Percentiles rank a stretch among this genome's conserved stretches.
These are phyloP conservation scores for Yarrowia deformans DNA, from an alignment of 805 yeast species.

Conservation along the genomic window DNA sequence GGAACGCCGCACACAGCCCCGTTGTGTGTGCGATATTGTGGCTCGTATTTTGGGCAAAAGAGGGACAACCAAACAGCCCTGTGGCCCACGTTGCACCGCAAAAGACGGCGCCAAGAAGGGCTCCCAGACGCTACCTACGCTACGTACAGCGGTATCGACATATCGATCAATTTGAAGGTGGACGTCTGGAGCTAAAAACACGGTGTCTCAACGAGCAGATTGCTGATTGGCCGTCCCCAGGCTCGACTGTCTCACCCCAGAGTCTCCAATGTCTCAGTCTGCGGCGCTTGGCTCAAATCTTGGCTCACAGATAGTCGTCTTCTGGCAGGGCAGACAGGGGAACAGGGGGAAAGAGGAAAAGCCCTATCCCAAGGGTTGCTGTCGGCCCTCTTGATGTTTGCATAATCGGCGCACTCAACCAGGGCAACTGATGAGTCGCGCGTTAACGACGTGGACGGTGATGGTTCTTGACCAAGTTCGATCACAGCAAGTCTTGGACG, in stretches of 20 bases:
- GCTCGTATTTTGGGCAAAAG: no score
- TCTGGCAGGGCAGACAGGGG: no score
- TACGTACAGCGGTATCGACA: no score
- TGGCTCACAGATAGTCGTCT: no score
- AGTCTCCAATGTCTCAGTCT: conserved; percentile 9
- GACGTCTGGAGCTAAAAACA: no score
- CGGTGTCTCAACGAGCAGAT: background rate
- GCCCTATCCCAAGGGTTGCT: conserved; percentile 34
- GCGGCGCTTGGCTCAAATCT: conserved; percentile 14
- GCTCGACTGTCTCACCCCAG: conserved; percentile 20
- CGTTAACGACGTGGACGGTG: background rate
- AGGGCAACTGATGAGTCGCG: conserved; percentile 5
- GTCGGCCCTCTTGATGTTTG: conserved; percentile 27
- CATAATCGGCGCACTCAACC: conserved; percentile 27
- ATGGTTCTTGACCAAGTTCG: background rate
- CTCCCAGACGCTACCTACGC: no score
- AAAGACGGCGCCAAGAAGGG: conserved; percentile 2
- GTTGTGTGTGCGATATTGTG: no score
- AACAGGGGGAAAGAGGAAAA: no score
- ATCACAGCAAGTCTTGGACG: background rate
- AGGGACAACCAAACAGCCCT: no score
- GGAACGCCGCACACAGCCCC: no score
- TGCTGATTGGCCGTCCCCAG: conserved; percentile 14
- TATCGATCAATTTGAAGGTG: no score
- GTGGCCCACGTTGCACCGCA: no score